Percentiles rank a stretch among this genome's conserved stretches.
Conservation (phyloP, 768 basidiomycete genomes). For the Xerocomus spinulosus region DNA sequence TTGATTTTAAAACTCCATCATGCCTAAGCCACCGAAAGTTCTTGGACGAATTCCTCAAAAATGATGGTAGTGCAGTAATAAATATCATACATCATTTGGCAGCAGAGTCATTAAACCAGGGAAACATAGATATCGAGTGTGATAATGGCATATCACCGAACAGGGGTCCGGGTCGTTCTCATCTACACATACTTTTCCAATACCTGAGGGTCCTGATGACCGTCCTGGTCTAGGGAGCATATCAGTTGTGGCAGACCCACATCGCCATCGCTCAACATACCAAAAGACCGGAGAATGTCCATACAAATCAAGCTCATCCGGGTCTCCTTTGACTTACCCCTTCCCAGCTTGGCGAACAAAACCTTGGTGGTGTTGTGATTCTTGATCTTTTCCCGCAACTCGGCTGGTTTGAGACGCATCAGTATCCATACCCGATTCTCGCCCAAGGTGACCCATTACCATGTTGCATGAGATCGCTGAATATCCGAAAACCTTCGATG, state of each 20-base stretch:
- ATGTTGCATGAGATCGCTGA: conserved; percentile 17
- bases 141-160: too few relatives aligned
- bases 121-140: too few relatives aligned
- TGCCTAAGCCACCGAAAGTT: too few relatives aligned
- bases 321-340: conserved; percentile 11
- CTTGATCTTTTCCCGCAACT: conserved; percentile 12
- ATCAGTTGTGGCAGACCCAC: not conserved
- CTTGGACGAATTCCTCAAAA: too few relatives aligned
- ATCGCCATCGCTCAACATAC: conserved; percentile 1
- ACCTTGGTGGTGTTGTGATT: conserved; percentile 13
- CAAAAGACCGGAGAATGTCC: conserved; percentile 19
- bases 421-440: too few relatives aligned
- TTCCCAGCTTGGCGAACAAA: conserved; percentile 12
- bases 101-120: too few relatives aligned
- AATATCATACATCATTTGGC: too few relatives aligned
- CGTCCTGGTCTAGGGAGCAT: not conserved
- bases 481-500: conserved; percentile 26
- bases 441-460: conserved; percentile 5
- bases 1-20: too few relatives aligned
- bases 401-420: conserved; percentile 3
- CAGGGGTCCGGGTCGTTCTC: too few relatives aligned
- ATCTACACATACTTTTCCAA: too few relatives aligned
- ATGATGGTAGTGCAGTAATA: too few relatives aligned
- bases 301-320: conserved; percentile 21
- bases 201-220: not conserved